Conservation (phyloP, 441 rosid genomes). For the Adansonia madagascariensis region DNA sequence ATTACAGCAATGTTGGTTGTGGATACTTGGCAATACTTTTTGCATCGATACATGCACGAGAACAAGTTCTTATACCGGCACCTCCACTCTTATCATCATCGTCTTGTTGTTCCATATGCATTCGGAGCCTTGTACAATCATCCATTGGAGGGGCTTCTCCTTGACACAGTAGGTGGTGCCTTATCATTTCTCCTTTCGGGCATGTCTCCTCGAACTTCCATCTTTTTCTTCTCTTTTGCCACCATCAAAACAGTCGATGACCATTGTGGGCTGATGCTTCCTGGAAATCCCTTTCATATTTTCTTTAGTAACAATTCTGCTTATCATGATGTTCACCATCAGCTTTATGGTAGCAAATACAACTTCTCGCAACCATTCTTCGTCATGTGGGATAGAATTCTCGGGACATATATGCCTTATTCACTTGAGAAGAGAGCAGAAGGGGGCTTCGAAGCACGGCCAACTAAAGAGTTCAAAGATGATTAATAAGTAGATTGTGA, state of each 20-base stretch:
- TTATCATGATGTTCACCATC: constrained; percentile 93
- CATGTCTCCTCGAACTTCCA: constrained; percentile 85
- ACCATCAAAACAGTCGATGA: constrained; percentile 92
- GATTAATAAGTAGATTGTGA: constrained; percentile 33
- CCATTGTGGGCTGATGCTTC: constrained; percentile 91
- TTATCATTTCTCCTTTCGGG: constrained; percentile 85
- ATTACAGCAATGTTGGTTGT: constrained; percentile 72
- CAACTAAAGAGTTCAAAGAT: constrained; percentile 61
- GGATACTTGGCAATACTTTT: constrained; percentile 94
- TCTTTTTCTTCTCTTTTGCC: constrained; percentile 87
- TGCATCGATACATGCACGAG: constrained; percentile 85
- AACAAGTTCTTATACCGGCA: constrained; percentile 88
- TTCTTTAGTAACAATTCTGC: constrained; percentile 90
- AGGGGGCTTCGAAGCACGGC: constrained; percentile 79
- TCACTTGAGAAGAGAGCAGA: constrained; percentile 71
- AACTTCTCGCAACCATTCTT: constrained; percentile 96
- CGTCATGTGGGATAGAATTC: constrained; percentile 84
- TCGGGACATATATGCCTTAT: constrained; percentile 93
- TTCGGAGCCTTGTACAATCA: constrained; percentile 86
- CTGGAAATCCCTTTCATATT: constrained; percentile 86
- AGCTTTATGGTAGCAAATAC: constrained; percentile 84
- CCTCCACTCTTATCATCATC: constrained; percentile 86
- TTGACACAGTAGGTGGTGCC: constrained; percentile 91
- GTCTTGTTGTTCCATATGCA: constrained; percentile 76
- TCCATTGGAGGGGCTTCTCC: constrained; percentile 84